phyloP scores from a whole-genome alignment of 306 rosid species.

The Cicer pinnatifidum region DNA sequence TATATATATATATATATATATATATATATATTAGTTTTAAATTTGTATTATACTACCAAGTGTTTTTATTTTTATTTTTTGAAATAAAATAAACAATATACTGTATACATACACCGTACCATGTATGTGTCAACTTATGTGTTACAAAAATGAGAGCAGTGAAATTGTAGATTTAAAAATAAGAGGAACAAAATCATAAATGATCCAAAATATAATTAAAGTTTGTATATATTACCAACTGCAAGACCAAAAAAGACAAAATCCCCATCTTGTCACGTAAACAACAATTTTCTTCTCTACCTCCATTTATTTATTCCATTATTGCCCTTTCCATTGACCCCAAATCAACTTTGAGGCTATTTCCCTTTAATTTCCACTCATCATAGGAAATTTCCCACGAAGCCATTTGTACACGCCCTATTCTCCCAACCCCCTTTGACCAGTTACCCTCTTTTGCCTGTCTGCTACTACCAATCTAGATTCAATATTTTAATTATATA shows the following conservation, averaged over 20 bases:
- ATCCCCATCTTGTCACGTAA: too few relatives aligned
- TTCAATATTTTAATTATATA: background rate
- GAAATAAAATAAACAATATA: too few relatives aligned
- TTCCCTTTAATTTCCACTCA: constrained; percentile 15
- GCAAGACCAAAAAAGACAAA: background rate
- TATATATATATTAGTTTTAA: too few relatives aligned
- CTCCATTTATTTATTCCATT: background rate
- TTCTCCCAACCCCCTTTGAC: constrained; percentile 47
- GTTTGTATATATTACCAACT: background rate
- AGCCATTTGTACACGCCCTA: constrained; percentile 37
- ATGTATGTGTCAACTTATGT: too few relatives aligned
- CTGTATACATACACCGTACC: too few relatives aligned
- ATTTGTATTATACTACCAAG: too few relatives aligned
- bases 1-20: too few relatives aligned
- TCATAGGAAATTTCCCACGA: constrained; percentile 42
- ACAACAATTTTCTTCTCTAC: background rate
- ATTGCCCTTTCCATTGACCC: constrained; percentile 11
- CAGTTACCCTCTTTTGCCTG: constrained; percentile 23
- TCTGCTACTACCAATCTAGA: constrained; percentile 34
- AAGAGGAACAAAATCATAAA: too few relatives aligned
- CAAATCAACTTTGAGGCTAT: constrained; percentile 3
- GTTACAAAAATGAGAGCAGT: too few relatives aligned
- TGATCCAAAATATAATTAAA: too few relatives aligned
- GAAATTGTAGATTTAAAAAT: too few relatives aligned
- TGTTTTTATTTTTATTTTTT: too few relatives aligned